Percentiles rank a stretch among this genome's conserved stretches.
Conservation (phyloP, 305 asterid species). For the Petunia hybrid region DNA sequence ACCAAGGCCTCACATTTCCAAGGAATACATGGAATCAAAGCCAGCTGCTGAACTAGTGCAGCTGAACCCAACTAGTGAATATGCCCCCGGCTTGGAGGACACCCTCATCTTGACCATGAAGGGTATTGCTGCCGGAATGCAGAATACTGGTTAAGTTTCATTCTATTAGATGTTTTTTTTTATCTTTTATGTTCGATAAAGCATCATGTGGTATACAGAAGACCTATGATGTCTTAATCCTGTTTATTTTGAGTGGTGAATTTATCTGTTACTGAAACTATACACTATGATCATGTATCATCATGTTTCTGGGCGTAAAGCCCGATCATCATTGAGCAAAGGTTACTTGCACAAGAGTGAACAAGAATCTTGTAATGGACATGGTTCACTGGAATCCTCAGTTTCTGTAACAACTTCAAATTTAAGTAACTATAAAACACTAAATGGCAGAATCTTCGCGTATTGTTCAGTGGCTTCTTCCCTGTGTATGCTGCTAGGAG, state of each 20-base stretch:
- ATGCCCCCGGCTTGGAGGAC: conserved; percentile 36
- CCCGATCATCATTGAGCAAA: background rate
- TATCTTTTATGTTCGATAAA: background rate
- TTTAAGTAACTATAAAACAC: background rate
- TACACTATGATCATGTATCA: conserved; percentile 7
- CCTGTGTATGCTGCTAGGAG: background rate
- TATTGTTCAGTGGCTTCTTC: background rate
- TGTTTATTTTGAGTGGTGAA: background rate
- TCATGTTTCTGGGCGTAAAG: background rate
- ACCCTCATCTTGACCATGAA: conserved; percentile 37
- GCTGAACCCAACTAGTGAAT: conserved; percentile 36
- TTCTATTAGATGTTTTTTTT: background rate
- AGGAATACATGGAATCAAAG: conserved; percentile 29
- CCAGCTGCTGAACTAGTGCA: conserved; percentile 34
- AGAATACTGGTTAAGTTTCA: conserved; percentile 33
- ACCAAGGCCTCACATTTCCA: conserved; percentile 29
- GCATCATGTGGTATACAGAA: conserved; percentile 6
- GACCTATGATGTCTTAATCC: background rate
- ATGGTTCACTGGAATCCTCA: background rate
- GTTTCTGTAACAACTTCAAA: background rate
- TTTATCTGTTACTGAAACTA: background rate
- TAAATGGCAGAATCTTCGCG: background rate
- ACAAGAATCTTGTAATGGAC: background rate
- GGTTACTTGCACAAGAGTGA: background rate
- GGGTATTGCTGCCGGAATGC: conserved; percentile 40